A percentile compares a stretch with the other conserved stretches of the same genome.
These are phyloP conservation scores for Ormosia semicastrata DNA, from an alignment of 306 rosid genomes.

Conservation along the genomic window DNA sequence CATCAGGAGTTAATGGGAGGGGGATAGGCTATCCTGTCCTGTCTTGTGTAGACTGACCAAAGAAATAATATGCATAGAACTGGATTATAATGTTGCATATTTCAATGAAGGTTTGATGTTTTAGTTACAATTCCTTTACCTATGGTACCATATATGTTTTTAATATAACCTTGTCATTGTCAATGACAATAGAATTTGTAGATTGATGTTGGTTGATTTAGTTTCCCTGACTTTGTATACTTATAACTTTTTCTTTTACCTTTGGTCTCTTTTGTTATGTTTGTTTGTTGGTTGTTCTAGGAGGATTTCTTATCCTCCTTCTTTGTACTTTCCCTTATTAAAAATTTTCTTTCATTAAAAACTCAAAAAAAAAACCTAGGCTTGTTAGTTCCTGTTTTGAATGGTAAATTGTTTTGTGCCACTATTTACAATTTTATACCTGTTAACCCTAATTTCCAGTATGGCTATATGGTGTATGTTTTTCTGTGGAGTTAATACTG, in stretches of 20 bases:
- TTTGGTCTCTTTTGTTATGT: not conserved
- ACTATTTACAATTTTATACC: not conserved
- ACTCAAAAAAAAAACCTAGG: not conserved
- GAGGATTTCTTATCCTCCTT: not conserved
- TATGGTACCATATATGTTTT: not conserved
- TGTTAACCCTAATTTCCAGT: not conserved
- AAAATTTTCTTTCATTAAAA: not conserved
- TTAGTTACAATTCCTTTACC: not conserved
- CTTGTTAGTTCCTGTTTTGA: not conserved
- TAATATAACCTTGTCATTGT: not conserved
- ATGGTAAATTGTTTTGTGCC: not conserved
- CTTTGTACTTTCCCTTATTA: not conserved
- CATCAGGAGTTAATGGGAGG: not conserved
- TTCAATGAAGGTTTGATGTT: not conserved
- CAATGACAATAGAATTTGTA: not conserved
- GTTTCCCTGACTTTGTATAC: slow-evolving; percentile 3
- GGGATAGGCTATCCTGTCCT: not conserved
- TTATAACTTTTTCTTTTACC: not conserved
- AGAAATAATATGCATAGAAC: not conserved
- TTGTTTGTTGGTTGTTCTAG: not conserved
- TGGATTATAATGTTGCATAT: not conserved
- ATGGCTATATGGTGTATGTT: slow-evolving; percentile 1
- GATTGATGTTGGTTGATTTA: not conserved
- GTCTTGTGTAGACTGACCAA: slow-evolving; percentile 9
- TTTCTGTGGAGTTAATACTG: slow-evolving; percentile 20